Base-by-base conservation (phyloP, 2,329 filamentous ascomycete genomes). In the Zymoseptoria crescenta region DNA sequence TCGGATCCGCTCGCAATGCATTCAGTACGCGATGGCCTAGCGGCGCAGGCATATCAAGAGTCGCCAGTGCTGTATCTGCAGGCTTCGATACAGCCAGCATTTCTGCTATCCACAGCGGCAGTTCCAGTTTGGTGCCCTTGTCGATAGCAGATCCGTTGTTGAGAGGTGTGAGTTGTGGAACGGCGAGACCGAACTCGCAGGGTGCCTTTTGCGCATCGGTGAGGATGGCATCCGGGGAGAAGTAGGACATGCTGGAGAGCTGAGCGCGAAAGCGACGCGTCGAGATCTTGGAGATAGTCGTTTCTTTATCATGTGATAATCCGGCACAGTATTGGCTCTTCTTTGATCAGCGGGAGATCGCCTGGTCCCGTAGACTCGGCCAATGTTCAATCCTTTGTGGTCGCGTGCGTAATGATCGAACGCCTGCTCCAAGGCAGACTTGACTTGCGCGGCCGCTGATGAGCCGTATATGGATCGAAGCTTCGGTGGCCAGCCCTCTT, bases 121-220 rank as follows among this genome's bases (percentile, higher is more conserved):
- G 85, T 62, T 88, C 83, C 52, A 97, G 81, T 50, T 87, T 85
- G 0, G 91, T 93, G 61, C 89, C 89, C 57, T 86, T 76, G 73
- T 93, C 94, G 68, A 97, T 86, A 68, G 83, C 81, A 65, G 80
- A 80, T 52, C 81, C 82, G 24, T 88, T 82, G 70, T 90, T 93
- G 60, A 99, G 82, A 73, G 96, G 91, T 66, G 92, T 92, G 52
- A 97, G 83, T 58, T 89, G 86, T 20, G 91, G 88, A 30, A 96
- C 87, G 60, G 93, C 88, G 70, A 96, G 83, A 71, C 96, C 89
- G 76, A 97, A 96, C 55, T 89, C 95, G 78, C 92, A 96, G 49
- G 94, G 93, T 30, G 96, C 84, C 88, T 96, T 97, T 86, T 92
- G 90, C 54, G 89, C 86, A 73, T 94, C 89, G 8, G 90, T 94